phyloP scores from a whole-genome alignment of 2,329 filamentous ascomycete genomes.

The Alternaria metachromatica region DNA sequence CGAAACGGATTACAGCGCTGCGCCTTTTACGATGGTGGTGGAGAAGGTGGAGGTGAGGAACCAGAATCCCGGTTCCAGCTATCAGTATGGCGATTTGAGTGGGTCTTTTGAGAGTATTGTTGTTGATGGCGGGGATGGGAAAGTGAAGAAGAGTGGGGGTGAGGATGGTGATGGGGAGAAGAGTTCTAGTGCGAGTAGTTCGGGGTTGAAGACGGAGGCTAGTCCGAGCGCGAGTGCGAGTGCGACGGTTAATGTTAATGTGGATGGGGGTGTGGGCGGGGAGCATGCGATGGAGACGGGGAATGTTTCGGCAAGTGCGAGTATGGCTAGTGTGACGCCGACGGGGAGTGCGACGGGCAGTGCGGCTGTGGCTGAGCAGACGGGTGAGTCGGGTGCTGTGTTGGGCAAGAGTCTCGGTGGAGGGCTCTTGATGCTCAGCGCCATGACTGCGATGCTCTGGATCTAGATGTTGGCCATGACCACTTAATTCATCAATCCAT shows the following conservation, averaged over 20 bases:
- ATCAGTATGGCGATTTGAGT: slow-evolving; percentile 55
- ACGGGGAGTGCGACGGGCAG: not conserved
- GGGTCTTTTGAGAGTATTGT: slow-evolving; percentile 55
- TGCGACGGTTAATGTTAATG: not conserved
- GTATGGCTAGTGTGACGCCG: not conserved
- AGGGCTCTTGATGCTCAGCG: not conserved
- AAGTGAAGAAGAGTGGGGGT: not conserved
- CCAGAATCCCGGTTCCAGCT: slow-evolving; percentile 55
- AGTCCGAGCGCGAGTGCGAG: not conserved
- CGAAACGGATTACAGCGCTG: slow-evolving; percentile 51
- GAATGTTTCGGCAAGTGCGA: not conserved
- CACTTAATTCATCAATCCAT: not conserved
- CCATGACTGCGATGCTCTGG: not conserved
- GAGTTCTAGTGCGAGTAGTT: not conserved
- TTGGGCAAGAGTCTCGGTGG: not conserved
- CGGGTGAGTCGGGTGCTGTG: not conserved
- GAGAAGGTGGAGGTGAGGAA: slow-evolving; percentile 57
- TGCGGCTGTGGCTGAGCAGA: not conserved
- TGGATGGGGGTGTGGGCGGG: not conserved
- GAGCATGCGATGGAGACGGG: not conserved
- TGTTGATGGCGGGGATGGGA: not conserved
- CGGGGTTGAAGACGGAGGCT: not conserved
- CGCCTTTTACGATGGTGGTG: slow-evolving; percentile 58
- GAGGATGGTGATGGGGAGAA: not conserved
- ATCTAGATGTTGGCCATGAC: not conserved